Evolutionary conservation across 2,329 filamentous ascomycete species (phyloP).

Genomic region (Fusarium algeriense): DNA sequence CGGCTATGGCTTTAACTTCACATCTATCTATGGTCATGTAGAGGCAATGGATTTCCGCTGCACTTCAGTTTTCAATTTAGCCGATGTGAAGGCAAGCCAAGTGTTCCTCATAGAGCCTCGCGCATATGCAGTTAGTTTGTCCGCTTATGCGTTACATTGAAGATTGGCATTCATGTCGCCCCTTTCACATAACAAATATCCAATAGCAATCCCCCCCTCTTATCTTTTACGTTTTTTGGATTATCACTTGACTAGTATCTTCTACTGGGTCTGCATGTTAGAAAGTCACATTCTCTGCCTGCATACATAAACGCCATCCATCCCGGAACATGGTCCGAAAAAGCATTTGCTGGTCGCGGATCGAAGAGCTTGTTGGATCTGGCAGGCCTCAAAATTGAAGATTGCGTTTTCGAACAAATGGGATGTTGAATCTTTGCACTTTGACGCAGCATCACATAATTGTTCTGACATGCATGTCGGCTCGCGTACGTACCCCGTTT

Average conservation of each 20-base stretch:
- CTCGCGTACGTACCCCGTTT: too few relatives aligned
- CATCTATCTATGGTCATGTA: accelerated
- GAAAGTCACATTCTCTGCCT: background rate
- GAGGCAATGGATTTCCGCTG: accelerated
- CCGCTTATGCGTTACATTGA: background rate
- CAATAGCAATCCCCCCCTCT: background rate
- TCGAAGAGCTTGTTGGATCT: accelerated
- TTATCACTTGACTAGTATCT: background rate
- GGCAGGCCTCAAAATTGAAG: background rate
- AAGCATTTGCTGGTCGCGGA: accelerated
- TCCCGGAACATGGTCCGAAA: background rate
- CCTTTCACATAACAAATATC: accelerated
- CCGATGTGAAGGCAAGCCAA: accelerated
- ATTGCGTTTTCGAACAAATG: accelerated
- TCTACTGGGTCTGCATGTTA: background rate
- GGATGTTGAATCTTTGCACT: too few relatives aligned
- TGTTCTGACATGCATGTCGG: background rate
- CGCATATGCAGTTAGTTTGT: background rate
- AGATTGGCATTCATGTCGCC: background rate
- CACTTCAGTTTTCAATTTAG: background rate
- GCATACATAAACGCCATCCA: background rate
- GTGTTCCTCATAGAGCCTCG: background rate
- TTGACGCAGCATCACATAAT: background rate
- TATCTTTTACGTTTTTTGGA: background rate
- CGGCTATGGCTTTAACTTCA: accelerated